Evolutionary conservation across 805 yeast genomes (phyloP).

Genomic region (Sungouiella blattae): DNA sequence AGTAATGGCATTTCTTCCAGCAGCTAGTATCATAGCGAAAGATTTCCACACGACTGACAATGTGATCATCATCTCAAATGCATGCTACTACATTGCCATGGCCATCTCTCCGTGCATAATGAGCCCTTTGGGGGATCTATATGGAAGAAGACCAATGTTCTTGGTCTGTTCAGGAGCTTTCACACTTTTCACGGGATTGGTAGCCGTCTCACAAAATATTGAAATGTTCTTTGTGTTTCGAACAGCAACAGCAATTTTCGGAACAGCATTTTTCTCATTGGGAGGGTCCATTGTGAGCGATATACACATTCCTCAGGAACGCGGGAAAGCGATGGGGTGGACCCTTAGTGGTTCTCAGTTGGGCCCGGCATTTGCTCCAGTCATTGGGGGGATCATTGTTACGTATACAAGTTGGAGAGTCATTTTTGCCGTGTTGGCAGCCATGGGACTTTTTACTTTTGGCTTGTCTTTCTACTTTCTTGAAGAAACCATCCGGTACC

Average conservation of each 20-base stretch:
- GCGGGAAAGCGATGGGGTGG: slow-evolving; percentile 52
- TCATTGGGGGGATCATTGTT: slow-evolving; percentile 50
- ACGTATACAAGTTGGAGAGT: slow-evolving; percentile 52
- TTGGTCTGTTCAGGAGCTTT: slow-evolving; percentile 8
- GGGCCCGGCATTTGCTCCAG: slow-evolving; percentile 54
- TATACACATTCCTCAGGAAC: slow-evolving; percentile 44
- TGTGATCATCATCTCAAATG: slow-evolving; percentile 47
- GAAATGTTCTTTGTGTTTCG: slow-evolving; percentile 55
- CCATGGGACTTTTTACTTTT: slow-evolving; percentile 35
- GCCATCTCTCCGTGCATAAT: slow-evolving; percentile 49
- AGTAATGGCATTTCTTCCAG: slow-evolving; percentile 47
- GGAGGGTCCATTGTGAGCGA: slow-evolving; percentile 54
- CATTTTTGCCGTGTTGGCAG: slow-evolving; percentile 48
- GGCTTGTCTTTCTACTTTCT: slow-evolving; percentile 42
- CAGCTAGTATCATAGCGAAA: slow-evolving; percentile 47
- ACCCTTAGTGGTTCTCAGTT: slow-evolving; percentile 48
- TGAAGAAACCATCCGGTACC: slow-evolving; percentile 10
- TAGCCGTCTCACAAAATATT: slow-evolving; percentile 40
- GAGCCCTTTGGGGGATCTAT: slow-evolving; percentile 50
- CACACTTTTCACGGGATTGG: slow-evolving; percentile 40
- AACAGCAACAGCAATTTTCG: slow-evolving; percentile 48
- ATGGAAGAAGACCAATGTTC: slow-evolving; percentile 39
- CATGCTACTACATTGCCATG: slow-evolving; percentile 50
- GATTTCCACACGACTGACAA: slow-evolving; percentile 44
- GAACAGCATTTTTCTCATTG: slow-evolving; percentile 52